These are phyloP conservation scores for Tulasnella sp. DNA, from an alignment of 768 basidiomycete species.

Conservation along the genomic window DNA sequence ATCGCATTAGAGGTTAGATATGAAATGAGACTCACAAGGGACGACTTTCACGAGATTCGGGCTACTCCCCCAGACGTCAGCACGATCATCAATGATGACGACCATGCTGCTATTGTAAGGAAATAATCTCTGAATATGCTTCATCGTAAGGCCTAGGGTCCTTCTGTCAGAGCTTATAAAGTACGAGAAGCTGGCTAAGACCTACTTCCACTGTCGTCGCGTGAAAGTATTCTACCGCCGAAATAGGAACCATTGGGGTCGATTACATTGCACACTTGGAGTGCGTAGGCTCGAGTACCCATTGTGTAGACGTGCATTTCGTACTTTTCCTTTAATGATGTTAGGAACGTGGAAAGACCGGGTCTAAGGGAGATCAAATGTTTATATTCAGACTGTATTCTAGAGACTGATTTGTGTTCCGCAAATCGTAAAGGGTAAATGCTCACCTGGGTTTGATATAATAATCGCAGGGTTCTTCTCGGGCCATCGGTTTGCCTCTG, in stretches of 20 bases:
- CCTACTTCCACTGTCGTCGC: conserved; percentile 97
- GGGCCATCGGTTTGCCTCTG: conserved; percentile 34
- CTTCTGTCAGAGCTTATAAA: conserved; percentile 28
- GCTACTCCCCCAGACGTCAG: conserved; percentile 98
- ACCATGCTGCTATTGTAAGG: conserved; percentile 99
- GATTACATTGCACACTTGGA: conserved; percentile 89
- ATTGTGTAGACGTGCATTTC: conserved; percentile 99
- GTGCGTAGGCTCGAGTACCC: conserved; percentile 96
- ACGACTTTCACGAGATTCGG: conserved; percentile 96
- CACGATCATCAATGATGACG: conserved; percentile 96
- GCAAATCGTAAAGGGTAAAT: not conserved
- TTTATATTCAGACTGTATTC: not conserved
- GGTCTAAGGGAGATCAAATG: conserved; percentile 50
- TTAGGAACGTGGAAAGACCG: conserved; percentile 77
- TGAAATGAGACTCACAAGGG: conserved; percentile 64
- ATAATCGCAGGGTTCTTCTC: conserved; percentile 85
- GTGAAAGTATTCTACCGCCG: conserved; percentile 79
- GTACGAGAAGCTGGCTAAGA: conserved; percentile 24
- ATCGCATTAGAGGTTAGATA: conserved; percentile 1
- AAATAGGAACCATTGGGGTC: conserved; percentile 86
- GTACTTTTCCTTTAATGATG: conserved; percentile 67
- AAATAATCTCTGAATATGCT: conserved; percentile 86
- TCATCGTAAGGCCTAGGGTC: conserved; percentile 74
- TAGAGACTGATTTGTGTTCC: not conserved
- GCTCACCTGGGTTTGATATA: conserved; percentile 94